Conservation (phyloP, 2,329 filamentous ascomycete genomes). For the Coleophoma cylindrospora region DNA sequence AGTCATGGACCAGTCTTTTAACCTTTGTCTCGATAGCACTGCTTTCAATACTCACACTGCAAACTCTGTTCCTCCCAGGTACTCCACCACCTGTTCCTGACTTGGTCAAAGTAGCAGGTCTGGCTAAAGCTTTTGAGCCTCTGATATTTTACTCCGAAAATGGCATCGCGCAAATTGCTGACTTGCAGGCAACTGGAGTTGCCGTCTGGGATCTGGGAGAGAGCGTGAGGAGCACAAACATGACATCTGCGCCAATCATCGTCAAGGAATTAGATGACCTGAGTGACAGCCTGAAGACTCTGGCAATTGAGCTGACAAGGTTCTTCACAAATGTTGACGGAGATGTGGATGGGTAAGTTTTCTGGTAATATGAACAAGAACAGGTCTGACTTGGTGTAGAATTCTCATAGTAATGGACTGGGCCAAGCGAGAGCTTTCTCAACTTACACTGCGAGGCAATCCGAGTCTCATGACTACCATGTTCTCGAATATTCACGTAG, state of each 20-base stretch:
- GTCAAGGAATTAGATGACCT: slow-evolving; percentile 80
- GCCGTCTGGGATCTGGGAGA: slow-evolving; percentile 94
- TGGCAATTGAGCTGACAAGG: slow-evolving; percentile 80
- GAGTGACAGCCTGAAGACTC: slow-evolving; percentile 76
- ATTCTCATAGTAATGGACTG: slow-evolving; percentile 96
- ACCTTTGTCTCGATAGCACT: slow-evolving; percentile 56
- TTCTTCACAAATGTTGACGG: slow-evolving; percentile 94
- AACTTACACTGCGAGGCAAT: slow-evolving; percentile 56
- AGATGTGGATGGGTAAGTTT: slow-evolving; percentile 72
- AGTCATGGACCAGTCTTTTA: slow-evolving; percentile 64
- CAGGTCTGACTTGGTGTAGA: slow-evolving; percentile 33
- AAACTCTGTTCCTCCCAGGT: slow-evolving; percentile 65
- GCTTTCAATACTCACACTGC: slow-evolving; percentile 59
- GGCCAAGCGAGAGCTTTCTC: slow-evolving; percentile 79
- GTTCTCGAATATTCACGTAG: slow-evolving; percentile 78
- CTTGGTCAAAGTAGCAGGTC: slow-evolving; percentile 81
- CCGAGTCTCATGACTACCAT: slow-evolving; percentile 50
- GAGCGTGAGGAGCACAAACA: slow-evolving; percentile 82
- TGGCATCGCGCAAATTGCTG: slow-evolving; percentile 78
- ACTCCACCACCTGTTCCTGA: slow-evolving; percentile 67
- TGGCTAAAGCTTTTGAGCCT: slow-evolving; percentile 89
- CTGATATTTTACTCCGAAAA: slow-evolving; percentile 93
- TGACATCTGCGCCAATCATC: slow-evolving; percentile 84
- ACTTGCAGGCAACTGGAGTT: slow-evolving; percentile 84
- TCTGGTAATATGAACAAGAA: background rate